phyloP scores from a whole-genome alignment of 2,329 filamentous ascomycete species.

The Nemania sp. region DNA sequence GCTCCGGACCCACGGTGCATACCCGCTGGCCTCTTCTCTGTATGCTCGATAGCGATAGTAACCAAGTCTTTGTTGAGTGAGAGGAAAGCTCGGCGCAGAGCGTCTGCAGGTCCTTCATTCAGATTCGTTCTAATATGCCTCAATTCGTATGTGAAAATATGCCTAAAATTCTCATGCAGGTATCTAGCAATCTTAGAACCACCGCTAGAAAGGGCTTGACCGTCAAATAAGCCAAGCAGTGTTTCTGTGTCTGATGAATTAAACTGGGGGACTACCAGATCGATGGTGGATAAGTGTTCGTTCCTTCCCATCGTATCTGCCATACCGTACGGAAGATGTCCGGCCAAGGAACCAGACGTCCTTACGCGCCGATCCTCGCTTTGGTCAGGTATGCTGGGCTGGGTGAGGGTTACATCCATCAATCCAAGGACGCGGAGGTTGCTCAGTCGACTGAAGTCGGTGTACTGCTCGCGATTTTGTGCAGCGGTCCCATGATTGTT shows the following conservation, averaged over 20 bases:
- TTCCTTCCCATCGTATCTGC: constrained; percentile 91
- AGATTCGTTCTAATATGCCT: constrained; percentile 68
- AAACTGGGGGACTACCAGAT: constrained; percentile 92
- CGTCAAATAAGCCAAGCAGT: constrained; percentile 93
- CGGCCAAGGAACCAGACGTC: constrained; percentile 93
- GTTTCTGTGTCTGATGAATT: constrained; percentile 88
- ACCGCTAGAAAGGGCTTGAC: constrained; percentile 82
- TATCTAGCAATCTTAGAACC: constrained; percentile 97
- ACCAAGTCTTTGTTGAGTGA: constrained; percentile 92
- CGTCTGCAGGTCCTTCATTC: constrained; percentile 78
- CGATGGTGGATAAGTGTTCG: constrained; percentile 93
- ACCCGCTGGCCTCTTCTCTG: constrained; percentile 70
- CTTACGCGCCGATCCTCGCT: constrained; percentile 92
- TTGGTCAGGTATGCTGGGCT: constrained; percentile 90
- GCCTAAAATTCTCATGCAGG: constrained; percentile 91
- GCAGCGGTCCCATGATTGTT: constrained; percentile 57
- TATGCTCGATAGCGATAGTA: constrained; percentile 76
- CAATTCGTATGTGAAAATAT: constrained; percentile 80
- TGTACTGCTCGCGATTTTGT: constrained; percentile 70
- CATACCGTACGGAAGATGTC: constrained; percentile 93
- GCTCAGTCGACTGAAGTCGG: constrained; percentile 83
- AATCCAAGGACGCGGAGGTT: constrained; percentile 87
- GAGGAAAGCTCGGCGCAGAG: constrained; percentile 83
- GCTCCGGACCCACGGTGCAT: constrained; percentile 72
- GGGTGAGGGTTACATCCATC: constrained; percentile 97